Conservation (phyloP, 352 stramenopile genomes). For the Globisporangium carolinianum region DNA sequence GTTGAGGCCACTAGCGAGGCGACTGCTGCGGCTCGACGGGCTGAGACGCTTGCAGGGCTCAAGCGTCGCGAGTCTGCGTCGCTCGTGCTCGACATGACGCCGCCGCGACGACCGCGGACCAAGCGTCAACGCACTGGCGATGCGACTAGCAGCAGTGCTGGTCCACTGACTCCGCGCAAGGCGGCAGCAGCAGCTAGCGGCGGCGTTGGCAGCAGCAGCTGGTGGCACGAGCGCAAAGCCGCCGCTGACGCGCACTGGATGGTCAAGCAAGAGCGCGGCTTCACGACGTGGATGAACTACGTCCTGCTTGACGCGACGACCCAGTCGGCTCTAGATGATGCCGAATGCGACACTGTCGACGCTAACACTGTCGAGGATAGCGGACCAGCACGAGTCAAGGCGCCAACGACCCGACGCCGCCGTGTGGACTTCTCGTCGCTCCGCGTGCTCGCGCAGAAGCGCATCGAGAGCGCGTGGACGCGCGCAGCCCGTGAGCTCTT, state of each 20-base stretch:
- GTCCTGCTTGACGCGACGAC: slow-evolving; percentile 56
- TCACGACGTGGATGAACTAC: slow-evolving; percentile 87
- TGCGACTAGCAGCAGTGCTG: slow-evolving; percentile 2
- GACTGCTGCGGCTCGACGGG: neutral
- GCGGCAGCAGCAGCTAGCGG: neutral
- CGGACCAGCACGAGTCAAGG: neutral
- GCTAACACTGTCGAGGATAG: neutral
- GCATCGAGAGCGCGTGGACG: slow-evolving; percentile 60
- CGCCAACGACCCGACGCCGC: slow-evolving; percentile 1
- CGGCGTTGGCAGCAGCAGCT: slow-evolving; percentile 14
- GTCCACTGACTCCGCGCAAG: slow-evolving; percentile 1
- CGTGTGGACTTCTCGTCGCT: slow-evolving; percentile 62
- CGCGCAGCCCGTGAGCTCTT: slow-evolving; percentile 56
- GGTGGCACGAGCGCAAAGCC: slow-evolving; percentile 70
- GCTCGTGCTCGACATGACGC: slow-evolving; percentile 37
- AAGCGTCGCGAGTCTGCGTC: slow-evolving; percentile 25
- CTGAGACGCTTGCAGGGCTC: neutral
- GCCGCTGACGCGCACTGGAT: slow-evolving; percentile 77
- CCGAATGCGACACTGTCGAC: slow-evolving; percentile 14
- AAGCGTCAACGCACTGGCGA: slow-evolving; percentile 12
- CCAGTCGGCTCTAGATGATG: slow-evolving; percentile 28
- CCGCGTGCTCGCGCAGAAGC: slow-evolving; percentile 62
- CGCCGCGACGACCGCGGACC: slow-evolving; percentile 21
- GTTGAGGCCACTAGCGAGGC: too few species aligned
- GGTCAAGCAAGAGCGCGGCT: slow-evolving; percentile 68